These are phyloP conservation scores for Podila horticola DNA, from an alignment of 192 early-diverging fungal species.

Conservation along the genomic window DNA sequence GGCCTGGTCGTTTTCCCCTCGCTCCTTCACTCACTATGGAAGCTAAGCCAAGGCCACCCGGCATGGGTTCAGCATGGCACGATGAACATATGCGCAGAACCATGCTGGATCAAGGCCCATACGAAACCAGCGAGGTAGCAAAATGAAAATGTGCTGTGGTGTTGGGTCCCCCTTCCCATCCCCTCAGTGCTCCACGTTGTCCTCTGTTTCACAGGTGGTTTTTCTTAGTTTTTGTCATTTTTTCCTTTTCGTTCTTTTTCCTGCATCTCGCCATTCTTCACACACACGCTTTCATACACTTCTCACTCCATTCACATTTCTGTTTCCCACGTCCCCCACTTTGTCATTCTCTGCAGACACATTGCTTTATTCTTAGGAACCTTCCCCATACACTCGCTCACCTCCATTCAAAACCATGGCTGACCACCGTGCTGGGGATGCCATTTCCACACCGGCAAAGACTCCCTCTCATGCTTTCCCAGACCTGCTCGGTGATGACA, in stretches of 20 bases:
- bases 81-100: no score
- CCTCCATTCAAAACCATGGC: no score
- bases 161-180: not conserved
- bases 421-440: not conserved
- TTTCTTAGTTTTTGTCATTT: not conserved
- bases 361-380: no score
- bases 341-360: not conserved
- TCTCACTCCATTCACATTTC: not conserved
- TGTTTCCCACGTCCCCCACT: not conserved
- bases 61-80: no score
- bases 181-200: slow-evolving; percentile 1
- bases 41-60: no score
- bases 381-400: no score
- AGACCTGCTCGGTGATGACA: not conserved
- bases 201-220: not conserved
- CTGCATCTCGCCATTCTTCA: not conserved
- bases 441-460: not conserved
- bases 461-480: not conserved
- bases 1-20: no score
- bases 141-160: no score
- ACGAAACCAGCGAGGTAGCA: no score
- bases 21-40: no score
- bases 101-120: no score
- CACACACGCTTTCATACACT: not conserved
- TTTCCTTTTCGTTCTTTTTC: slow-evolving; percentile 4